A percentile compares a stretch with the other conserved stretches of the same genome.
Evolutionary conservation across 306 rosid genomes (phyloP).

Genomic region (Corylus avellana): DNA sequence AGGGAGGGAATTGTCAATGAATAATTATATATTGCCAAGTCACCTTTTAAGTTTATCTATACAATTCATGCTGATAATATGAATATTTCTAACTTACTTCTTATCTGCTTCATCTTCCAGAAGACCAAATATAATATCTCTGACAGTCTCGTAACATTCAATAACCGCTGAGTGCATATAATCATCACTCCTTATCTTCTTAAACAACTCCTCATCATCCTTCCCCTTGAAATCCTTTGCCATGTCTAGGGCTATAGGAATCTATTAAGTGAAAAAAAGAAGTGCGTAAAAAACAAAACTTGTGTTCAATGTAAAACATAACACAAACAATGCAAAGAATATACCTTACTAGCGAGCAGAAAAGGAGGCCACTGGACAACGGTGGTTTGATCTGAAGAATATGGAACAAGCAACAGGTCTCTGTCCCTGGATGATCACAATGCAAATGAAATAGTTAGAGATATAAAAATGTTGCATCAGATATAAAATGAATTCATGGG

Average conservation of each 20-base stretch:
- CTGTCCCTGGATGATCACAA: constrained; percentile 62
- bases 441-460: constrained; percentile 37
- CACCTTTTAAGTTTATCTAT: not conserved
- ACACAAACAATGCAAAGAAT: constrained; percentile 28
- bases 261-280: constrained; percentile 46
- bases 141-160: constrained; percentile 89
- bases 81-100: constrained; percentile 48
- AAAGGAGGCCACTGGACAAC: constrained; percentile 99
- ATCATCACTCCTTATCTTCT: constrained; percentile 64
- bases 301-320: constrained; percentile 17
- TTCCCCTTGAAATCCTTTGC: constrained; percentile 86
- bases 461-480: constrained; percentile 24
- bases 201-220: constrained; percentile 70
- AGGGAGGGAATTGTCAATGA: not conserved
- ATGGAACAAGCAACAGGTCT: constrained; percentile 88
- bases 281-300: constrained; percentile 17
- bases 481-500: constrained; percentile 15
- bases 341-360: constrained; percentile 97
- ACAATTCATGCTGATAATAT: constrained; percentile 10
- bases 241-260: constrained; percentile 98
- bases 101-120: constrained; percentile 54
- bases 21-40: not conserved
- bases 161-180: constrained; percentile 88
- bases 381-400: constrained; percentile 52
- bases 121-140: constrained; percentile 56